A percentile compares a stretch with the other conserved stretches of the same genome.
phyloP scores from a whole-genome alignment of 2,329 filamentous ascomycete species.

The Arthrobotrys musiformis region DNA sequence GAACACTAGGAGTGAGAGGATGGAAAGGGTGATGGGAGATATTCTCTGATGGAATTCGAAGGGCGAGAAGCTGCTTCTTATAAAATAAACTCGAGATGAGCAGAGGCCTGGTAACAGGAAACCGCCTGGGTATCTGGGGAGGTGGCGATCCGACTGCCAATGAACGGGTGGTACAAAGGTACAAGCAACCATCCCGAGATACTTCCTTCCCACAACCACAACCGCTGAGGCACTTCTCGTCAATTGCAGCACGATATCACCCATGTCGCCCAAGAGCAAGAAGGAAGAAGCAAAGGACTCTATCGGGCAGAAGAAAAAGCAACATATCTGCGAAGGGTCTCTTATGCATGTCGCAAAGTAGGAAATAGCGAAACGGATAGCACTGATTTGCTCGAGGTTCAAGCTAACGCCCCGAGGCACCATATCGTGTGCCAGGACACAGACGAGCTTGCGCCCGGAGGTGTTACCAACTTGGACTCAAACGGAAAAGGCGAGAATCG shows the following conservation, averaged over 20 bases:
- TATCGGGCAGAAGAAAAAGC: slow-evolving; percentile 39
- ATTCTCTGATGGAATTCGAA: slow-evolving; percentile 12
- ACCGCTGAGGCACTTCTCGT: slow-evolving; percentile 41
- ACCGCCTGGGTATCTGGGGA: not conserved
- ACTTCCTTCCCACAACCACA: slow-evolving; percentile 18
- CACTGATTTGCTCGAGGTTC: slow-evolving; percentile 8
- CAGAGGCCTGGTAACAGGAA: slow-evolving; percentile 29
- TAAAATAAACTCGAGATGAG: slow-evolving; percentile 17
- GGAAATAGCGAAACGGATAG: slow-evolving; percentile 18
- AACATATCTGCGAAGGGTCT: slow-evolving; percentile 40
- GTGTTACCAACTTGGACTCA: slow-evolving; percentile 35
- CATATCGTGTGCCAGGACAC: slow-evolving; percentile 44
- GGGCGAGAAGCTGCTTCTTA: slow-evolving; percentile 39
- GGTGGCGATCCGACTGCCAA: slow-evolving; percentile 44
- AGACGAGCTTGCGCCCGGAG: slow-evolving; percentile 32
- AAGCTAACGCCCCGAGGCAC: slow-evolving; percentile 32
- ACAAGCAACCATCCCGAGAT: slow-evolving; percentile 30
- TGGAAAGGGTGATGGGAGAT: slow-evolving; percentile 24
- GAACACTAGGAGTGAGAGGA: not conserved
- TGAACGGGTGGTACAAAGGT: slow-evolving; percentile 44
- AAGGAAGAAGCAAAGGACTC: slow-evolving; percentile 44
- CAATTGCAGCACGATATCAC: slow-evolving; percentile 21
- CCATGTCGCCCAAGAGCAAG: slow-evolving; percentile 14
- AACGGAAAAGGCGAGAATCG: slow-evolving; percentile 27
- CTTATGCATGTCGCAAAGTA: slow-evolving; percentile 46